phyloP scores from a whole-genome alignment of 495 filamentous ascomycete species.

The Hyaloscypha bicolor region DNA sequence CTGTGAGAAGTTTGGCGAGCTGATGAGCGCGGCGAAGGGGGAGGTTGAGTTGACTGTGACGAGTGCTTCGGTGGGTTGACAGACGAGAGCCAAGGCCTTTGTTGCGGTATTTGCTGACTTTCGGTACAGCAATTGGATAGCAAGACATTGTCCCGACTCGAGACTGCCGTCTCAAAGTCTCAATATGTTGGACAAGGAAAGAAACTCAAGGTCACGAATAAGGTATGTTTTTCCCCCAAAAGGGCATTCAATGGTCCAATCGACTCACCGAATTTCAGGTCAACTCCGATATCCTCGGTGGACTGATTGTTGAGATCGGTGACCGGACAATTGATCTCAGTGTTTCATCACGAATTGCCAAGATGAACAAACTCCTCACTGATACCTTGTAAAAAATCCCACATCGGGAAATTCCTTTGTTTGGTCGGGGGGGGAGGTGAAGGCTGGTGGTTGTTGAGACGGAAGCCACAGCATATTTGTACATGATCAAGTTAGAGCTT shows the following conservation, averaged over 20 bases:
- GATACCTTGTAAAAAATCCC: constrained; percentile 81
- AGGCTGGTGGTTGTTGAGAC: background rate
- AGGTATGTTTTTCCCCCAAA: constrained; percentile 52
- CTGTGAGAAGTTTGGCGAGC: constrained; percentile 79
- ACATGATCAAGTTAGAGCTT: constrained; percentile 28
- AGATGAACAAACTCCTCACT: constrained; percentile 98
- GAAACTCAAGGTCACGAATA: constrained; percentile 95
- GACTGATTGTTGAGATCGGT: constrained; percentile 93
- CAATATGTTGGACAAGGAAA: constrained; percentile 86
- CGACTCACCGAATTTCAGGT: constrained; percentile 53
- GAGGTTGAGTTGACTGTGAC: constrained; percentile 93
- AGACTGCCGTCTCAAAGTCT: constrained; percentile 87
- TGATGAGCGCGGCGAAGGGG: constrained; percentile 87
- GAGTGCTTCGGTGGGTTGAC: constrained; percentile 76
- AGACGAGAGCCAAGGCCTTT: background rate
- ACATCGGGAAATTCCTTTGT: constrained; percentile 3
- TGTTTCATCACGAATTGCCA: constrained; percentile 91
- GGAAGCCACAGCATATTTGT: constrained; percentile 14
- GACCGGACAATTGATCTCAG: constrained; percentile 98
- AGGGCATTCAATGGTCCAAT: background rate
- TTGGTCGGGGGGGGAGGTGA: constrained; percentile 1
- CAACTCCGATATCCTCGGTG: constrained; percentile 91
- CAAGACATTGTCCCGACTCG: constrained; percentile 81
- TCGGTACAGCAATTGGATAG: constrained; percentile 75
- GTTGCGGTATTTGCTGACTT: constrained; percentile 15